These are phyloP conservation scores for Sugiyamaella floridensis DNA, from an alignment of 805 yeast species.

Conservation along the genomic window DNA sequence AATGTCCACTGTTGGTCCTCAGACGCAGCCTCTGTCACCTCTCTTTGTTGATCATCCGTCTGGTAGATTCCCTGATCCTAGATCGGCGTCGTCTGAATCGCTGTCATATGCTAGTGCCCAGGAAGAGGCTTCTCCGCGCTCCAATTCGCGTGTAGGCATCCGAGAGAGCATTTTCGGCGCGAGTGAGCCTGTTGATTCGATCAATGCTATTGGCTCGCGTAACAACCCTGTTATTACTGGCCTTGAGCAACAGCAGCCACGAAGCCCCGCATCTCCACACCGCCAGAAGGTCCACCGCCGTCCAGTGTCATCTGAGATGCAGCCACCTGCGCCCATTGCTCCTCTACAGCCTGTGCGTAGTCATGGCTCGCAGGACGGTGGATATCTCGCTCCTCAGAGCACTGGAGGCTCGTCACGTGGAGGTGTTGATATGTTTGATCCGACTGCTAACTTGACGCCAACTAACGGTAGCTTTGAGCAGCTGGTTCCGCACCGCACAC, in stretches of 20 bases:
- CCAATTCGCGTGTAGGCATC: slow-evolving; percentile 21
- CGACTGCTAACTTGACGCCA: slow-evolving; percentile 10
- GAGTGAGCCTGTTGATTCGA: slow-evolving; percentile 18
- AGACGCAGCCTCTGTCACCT: slow-evolving; percentile 24
- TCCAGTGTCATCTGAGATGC: slow-evolving; percentile 16
- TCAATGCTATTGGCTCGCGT: slow-evolving; percentile 13
- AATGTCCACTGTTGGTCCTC: slow-evolving; percentile 18
- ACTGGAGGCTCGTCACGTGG: slow-evolving; percentile 1
- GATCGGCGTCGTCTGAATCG: not conserved
- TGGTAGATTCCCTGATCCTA: not conserved
- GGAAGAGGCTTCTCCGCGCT: slow-evolving; percentile 1
- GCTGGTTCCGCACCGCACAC: not conserved
- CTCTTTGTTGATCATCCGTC: slow-evolving; percentile 5
- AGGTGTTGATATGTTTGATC: slow-evolving; percentile 20
- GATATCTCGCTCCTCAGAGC: not conserved
- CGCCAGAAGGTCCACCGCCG: slow-evolving; percentile 10
- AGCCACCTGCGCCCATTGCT: not conserved
- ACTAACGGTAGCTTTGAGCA: not conserved
- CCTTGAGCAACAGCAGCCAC: slow-evolving; percentile 5
- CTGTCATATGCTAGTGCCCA: slow-evolving; percentile 1
- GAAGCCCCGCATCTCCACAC: not conserved
- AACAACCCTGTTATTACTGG: slow-evolving; percentile 5
- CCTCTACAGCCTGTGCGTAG: not conserved
- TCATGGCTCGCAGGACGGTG: not conserved
- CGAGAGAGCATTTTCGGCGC: slow-evolving; percentile 23